phyloP scores from a whole-genome alignment of 108 stramenopile species.

The Cafeteria roenbergensis region DNA sequence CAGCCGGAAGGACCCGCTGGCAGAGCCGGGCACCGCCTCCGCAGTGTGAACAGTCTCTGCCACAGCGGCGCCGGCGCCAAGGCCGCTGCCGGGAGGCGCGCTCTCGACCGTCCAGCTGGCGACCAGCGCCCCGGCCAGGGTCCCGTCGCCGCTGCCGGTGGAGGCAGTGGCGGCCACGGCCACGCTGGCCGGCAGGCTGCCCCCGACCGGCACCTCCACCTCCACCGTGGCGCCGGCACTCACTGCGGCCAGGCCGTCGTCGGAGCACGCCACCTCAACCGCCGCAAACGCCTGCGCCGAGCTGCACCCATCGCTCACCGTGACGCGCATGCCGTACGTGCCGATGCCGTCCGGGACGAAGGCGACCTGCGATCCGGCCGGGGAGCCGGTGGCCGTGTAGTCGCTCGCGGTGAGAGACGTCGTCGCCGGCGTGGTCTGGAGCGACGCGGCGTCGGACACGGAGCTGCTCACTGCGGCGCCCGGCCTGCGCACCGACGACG shows the following conservation, averaged over 20 bases:
- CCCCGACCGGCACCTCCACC: neutral
- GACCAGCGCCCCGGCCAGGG: neutral
- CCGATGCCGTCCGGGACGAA: neutral
- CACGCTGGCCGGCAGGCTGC: neutral
- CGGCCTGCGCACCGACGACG: neutral
- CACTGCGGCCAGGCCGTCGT: too few relatives aligned
- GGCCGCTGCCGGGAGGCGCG: neutral
- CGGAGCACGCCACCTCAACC: neutral
- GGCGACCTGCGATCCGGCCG: too few relatives aligned
- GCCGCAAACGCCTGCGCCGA: neutral
- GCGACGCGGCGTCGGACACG: neutral
- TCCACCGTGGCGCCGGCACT: neutral
- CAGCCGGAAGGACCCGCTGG: neutral
- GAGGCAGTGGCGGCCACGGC: neutral
- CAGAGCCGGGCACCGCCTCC: neutral
- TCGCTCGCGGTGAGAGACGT: too few relatives aligned
- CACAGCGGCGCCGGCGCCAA: neutral
- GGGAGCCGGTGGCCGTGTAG: too few relatives aligned
- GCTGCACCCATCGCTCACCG: neutral
- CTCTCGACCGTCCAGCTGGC: neutral
- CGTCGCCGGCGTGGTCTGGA: neutral
- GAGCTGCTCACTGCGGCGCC: neutral
- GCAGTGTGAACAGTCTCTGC: neutral
- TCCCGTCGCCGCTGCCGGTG: neutral
- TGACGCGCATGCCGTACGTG: neutral